A percentile compares a stretch with the other conserved stretches of the same genome.
Conservation (phyloP, 2,329 filamentous ascomycete species). For the Aspergillus cejpii region DNA sequence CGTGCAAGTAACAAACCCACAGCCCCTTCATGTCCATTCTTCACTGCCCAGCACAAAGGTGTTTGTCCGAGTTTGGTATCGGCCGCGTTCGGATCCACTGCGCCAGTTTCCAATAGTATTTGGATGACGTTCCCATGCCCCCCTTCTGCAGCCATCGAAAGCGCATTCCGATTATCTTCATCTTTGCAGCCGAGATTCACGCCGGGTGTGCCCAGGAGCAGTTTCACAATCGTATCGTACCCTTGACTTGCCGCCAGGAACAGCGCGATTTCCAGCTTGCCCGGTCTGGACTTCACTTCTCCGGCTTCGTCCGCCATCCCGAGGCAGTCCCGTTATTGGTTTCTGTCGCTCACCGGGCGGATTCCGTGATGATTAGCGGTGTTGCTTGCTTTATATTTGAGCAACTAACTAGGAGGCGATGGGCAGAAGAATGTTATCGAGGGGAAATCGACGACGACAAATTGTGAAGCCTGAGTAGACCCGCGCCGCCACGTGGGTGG, state of each 20-base stretch:
- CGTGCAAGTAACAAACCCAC: constrained; percentile 11
- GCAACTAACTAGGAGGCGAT: not conserved
- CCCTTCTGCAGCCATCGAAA: constrained; percentile 20
- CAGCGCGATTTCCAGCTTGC: constrained; percentile 20
- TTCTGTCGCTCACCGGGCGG: not conserved
- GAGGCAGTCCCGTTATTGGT: not conserved
- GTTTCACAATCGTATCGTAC: constrained; percentile 21
- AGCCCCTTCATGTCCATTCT: constrained; percentile 14
- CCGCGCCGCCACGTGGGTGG: not conserved
- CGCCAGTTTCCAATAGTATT: constrained; percentile 16
- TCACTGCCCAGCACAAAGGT: constrained; percentile 17
- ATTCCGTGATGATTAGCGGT: too few species aligned
- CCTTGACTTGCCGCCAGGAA: constrained; percentile 21
- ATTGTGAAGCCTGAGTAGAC: not conserved
- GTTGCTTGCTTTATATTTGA: not conserved
- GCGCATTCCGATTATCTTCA: constrained; percentile 15
- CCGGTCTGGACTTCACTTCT: not conserved
- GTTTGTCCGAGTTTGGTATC: constrained; percentile 13
- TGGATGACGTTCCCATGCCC: constrained; percentile 19
- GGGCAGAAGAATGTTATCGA: not conserved
- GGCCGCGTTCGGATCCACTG: constrained; percentile 12
- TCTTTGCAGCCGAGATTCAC: constrained; percentile 19
- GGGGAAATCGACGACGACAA: not conserved
- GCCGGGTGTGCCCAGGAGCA: constrained; percentile 18
- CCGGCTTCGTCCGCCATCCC: not conserved